These are phyloP conservation scores for Trichosporon sp. DNA, from an alignment of 1,284 basidiomycete genomes.

Conservation along the genomic window DNA sequence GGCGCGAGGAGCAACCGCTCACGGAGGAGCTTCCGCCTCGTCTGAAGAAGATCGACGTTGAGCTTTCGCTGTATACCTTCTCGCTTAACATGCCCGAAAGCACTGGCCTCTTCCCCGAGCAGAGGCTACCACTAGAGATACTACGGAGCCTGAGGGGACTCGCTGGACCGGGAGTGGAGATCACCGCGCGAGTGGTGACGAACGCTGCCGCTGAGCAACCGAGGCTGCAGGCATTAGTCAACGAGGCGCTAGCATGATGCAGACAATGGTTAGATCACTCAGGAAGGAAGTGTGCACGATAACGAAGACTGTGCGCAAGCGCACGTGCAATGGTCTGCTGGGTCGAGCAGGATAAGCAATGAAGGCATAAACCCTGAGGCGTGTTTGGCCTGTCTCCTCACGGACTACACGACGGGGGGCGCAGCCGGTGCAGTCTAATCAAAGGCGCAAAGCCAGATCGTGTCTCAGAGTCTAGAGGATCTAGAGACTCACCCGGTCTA, in stretches of 20 bases:
- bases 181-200: neutral
- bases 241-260: neutral
- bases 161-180: neutral
- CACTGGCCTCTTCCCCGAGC: neutral
- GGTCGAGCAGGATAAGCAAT: too few relatives aligned
- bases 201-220: neutral
- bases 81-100: neutral
- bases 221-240: neutral
- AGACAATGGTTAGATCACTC: too few relatives aligned
- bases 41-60: neutral
- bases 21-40: neutral
- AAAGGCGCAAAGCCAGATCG: too few relatives aligned
- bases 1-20: neutral
- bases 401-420: too few relatives aligned
- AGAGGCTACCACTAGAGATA: neutral
- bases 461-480: too few relatives aligned
- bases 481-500: too few relatives aligned
- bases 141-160: neutral
- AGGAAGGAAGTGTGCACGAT: too few relatives aligned
- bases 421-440: too few relatives aligned
- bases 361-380: too few relatives aligned
- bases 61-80: neutral
- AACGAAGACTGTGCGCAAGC: too few relatives aligned
- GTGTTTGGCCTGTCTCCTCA: too few relatives aligned
- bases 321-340: too few relatives aligned